Percentiles rank a stretch among this genome's conserved stretches.
phyloP scores from a whole-genome alignment of 2,329 filamentous ascomycete species.

The Aureobasidium mangrovei region DNA sequence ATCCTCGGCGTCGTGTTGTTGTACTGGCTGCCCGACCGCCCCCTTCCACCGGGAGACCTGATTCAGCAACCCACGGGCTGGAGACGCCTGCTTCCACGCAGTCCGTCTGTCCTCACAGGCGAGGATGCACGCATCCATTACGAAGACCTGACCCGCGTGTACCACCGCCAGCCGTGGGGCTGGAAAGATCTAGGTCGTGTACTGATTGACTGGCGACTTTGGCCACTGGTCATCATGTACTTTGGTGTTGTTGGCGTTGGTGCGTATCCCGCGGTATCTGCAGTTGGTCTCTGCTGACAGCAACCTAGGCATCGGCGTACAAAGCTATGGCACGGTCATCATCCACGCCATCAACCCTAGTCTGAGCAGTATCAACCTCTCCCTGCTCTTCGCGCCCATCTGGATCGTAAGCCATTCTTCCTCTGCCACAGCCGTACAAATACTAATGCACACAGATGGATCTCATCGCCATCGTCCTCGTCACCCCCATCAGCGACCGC shows the following conservation, averaged over 20 bases:
- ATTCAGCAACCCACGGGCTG: constrained; percentile 35
- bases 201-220: constrained; percentile 77
- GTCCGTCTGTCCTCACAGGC: constrained; percentile 62
- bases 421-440: too few relatives aligned
- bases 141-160: constrained; percentile 69
- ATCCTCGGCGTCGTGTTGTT: constrained; percentile 63
- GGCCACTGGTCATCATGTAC: constrained; percentile 83
- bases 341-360: constrained; percentile 67
- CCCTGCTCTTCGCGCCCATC: constrained; percentile 79
- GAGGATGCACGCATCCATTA: constrained; percentile 78
- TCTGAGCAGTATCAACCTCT: constrained; percentile 66
- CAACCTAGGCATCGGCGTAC: constrained; percentile 57
- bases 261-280: not conserved
- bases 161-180: constrained; percentile 66
- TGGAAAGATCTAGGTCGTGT: constrained; percentile 61
- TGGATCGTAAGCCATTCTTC: constrained; percentile 50
- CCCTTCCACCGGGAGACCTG: constrained; percentile 58
- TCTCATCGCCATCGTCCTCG: constrained; percentile 72
- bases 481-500: constrained; percentile 78
- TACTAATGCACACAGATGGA: constrained; percentile 37
- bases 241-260: constrained; percentile 90
- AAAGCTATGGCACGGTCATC: constrained; percentile 80
- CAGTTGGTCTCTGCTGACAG: not conserved
- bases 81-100: constrained; percentile 57
- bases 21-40: constrained; percentile 87